phyloP scores from a whole-genome alignment of 768 basidiomycete species.

The Leucocoprinus sp. region DNA sequence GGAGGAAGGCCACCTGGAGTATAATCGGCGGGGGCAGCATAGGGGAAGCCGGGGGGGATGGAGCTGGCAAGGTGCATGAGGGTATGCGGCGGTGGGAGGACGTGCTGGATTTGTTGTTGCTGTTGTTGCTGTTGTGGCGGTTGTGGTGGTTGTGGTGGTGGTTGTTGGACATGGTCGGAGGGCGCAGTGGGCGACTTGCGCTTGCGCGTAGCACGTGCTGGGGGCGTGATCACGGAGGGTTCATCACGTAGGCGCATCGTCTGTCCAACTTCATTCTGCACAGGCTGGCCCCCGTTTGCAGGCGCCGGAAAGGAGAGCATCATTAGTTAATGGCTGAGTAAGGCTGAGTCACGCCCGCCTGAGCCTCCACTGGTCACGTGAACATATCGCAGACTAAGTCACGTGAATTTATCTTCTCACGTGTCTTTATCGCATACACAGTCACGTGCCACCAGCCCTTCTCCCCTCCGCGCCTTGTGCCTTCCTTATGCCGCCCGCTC shows the following conservation, averaged over 20 bases:
- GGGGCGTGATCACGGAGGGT: constrained; percentile 35
- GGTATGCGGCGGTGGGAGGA: constrained; percentile 46
- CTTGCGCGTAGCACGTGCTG: constrained; percentile 45
- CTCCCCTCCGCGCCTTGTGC: not conserved
- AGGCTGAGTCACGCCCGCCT: constrained; percentile 17
- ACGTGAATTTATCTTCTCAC: not conserved
- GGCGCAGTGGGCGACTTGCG: constrained; percentile 57
- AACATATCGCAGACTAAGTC: not conserved
- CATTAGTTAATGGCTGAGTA: constrained; percentile 46
- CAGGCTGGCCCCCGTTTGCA: constrained; percentile 23
- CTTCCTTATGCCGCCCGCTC: constrained; percentile 8
- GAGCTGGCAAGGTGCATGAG: constrained; percentile 42
- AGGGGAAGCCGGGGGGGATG: constrained; percentile 43
- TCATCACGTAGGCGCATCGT: constrained; percentile 62
- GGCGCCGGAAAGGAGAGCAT: constrained; percentile 34
- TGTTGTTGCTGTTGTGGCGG: constrained; percentile 21
- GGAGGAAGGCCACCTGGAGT: constrained; percentile 45
- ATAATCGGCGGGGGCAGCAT: constrained; percentile 39
- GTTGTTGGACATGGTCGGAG: constrained; percentile 20
- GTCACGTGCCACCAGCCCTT: constrained; percentile 6
- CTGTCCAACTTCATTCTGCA: constrained; percentile 18
- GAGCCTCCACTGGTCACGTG: not conserved
- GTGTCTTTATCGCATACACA: not conserved
- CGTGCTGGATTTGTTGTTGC: constrained; percentile 35
- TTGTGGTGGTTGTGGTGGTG: constrained; percentile 20